Evolutionary conservation across 73 alveolate genomes (phyloP), one percentile per base, ranked within the genome.

Genomic region (Diophrys sp.): DNA sequence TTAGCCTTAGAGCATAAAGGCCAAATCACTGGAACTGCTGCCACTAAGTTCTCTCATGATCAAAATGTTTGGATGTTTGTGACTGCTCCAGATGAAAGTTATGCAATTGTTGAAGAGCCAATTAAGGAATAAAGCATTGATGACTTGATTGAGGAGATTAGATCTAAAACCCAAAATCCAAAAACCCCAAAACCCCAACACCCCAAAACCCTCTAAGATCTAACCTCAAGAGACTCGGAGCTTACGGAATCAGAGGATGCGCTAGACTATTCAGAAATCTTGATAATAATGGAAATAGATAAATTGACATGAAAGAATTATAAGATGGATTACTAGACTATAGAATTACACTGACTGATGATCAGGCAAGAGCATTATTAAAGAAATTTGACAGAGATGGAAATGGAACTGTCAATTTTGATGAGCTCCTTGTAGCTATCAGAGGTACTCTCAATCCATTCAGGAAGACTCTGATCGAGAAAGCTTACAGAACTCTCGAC

Each of bases 251-350:
- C 66, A 85, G 96, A 85, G 93, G 91, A 0, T 73, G 91, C 0
- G 95, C 97, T 1, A 83, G 93, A 85, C 73, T 89, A 71, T 94
- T 94, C 91, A 91, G 86, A 82, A 70, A 69, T 33, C 73, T 94
- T 23, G 98, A 91, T 79, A 92, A 89, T 31, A 82, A 91, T 73
- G 85, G 94, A 69, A 81, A 88, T 67, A 89, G 91, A 70, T 55
- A 85, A 24, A 71, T 93, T 27, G 97, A 91, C 74, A 62, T 71
- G 25, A 74, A 76, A 33, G 98, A 93, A 73, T 80, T 94, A 71
- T 67, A 89, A 77, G 84, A 88, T 79, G 96, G 97, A 27, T 84
- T 91, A 14, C 56, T 75, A 33, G 95, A 94, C 73, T 91, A 84
- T 68, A 90, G 96, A n/a, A 74, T 94, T 54, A 55, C 70, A 14